Percentiles rank a stretch among this genome's conserved stretches.
Conservation (phyloP, 225 moss, liverwort and hornwort genomes). For the Neckera pumila region DNA sequence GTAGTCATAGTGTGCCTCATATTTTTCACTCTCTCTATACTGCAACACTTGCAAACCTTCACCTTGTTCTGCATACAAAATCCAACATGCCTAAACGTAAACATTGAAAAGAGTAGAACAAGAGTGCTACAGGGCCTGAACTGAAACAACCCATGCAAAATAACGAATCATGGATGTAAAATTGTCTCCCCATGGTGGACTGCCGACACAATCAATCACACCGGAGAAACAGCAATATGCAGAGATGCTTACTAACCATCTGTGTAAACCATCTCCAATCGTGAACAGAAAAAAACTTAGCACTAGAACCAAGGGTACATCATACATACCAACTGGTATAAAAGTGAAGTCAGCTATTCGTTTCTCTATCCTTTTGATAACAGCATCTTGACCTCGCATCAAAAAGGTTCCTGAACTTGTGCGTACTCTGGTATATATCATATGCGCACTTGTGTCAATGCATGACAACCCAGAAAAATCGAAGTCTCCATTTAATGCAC, state of each 20-base stretch:
- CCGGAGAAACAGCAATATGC: neutral
- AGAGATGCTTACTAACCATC: neutral
- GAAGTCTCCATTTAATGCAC: too few relatives aligned
- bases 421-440: slow-evolving; percentile 52
- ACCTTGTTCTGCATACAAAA: slow-evolving; percentile 65
- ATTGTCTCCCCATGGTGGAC: neutral
- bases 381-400: slow-evolving; percentile 69
- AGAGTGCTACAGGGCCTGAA: neutral
- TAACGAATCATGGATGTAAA: neutral
- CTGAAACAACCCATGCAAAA: neutral
- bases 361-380: slow-evolving; percentile 60
- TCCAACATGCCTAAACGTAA: neutral
- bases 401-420: slow-evolving; percentile 99
- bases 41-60: slow-evolving; percentile 99
- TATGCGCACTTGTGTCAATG: neutral
- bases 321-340: slow-evolving; percentile 60
- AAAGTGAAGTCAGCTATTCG: slow-evolving; percentile 94
- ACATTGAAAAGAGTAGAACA: neutral
- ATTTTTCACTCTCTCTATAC: slow-evolving; percentile 89
- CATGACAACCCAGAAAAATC: neutral
- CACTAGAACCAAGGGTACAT: neutral
- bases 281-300: neutral
- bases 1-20: slow-evolving; percentile 95
- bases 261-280: neutral
- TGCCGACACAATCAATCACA: neutral